A percentile compares a stretch with the other conserved stretches of the same genome.
Conservation (phyloP, 495 filamentous ascomycete genomes). For the Xylaria intraflava region DNA sequence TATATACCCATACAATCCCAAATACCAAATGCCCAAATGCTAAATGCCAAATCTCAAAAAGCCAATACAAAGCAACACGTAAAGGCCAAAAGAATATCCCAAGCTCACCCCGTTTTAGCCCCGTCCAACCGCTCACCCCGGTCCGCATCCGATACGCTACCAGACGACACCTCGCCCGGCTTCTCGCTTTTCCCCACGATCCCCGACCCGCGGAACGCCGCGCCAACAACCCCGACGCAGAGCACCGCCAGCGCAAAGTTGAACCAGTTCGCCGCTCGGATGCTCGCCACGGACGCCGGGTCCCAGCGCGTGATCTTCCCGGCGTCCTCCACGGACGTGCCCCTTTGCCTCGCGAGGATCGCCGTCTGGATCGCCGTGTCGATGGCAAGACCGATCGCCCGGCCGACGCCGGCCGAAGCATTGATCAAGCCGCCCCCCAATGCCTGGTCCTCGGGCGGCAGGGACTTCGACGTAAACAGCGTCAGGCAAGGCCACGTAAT, state of each 20-base stretch:
- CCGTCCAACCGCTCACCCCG: background rate
- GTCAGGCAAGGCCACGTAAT: slow-evolving; percentile 52
- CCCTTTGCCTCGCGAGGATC: slow-evolving; percentile 40
- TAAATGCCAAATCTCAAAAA: too few relatives aligned
- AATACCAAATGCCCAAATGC: too few relatives aligned
- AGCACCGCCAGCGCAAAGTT: slow-evolving; percentile 37
- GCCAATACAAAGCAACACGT: too few relatives aligned
- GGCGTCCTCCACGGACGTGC: slow-evolving; percentile 31
- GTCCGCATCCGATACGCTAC: background rate
- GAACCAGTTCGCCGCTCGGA: slow-evolving; percentile 51
- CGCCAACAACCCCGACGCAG: slow-evolving; percentile 31
- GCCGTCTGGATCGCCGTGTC: slow-evolving; percentile 51
- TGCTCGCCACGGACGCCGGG: slow-evolving; percentile 37
- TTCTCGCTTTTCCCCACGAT: slow-evolving; percentile 36
- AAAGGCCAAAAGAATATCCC: too few relatives aligned
- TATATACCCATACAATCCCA: too few relatives aligned
- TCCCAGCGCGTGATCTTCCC: slow-evolving; percentile 35
- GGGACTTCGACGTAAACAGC: slow-evolving; percentile 50
- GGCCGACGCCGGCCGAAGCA: slow-evolving; percentile 50
- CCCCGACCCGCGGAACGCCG: slow-evolving; percentile 38
- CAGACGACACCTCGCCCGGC: background rate
- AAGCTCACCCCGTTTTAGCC: background rate
- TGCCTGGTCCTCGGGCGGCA: slow-evolving; percentile 55
- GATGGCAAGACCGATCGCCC: slow-evolving; percentile 52
- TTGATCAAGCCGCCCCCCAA: slow-evolving; percentile 57